Evolutionary conservation across 805 yeast species (phyloP), one percentile per base, ranked within the genome.

Genomic region (Candida silvatica): DNA sequence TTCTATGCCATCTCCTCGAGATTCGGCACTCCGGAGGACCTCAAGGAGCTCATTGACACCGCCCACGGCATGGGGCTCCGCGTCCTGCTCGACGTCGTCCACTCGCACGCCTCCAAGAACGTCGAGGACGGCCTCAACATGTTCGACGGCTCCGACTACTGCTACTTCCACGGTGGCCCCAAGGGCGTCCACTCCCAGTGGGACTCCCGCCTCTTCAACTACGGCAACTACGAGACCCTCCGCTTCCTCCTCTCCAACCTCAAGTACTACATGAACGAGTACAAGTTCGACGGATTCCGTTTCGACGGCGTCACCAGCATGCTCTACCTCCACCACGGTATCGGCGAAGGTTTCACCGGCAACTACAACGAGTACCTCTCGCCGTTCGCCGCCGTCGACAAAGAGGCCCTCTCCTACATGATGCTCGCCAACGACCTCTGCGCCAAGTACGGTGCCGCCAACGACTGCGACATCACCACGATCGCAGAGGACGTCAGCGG

Each of bases 401-500:
- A 74, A 42, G 97, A 88, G 52, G 95, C 96, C 3, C 64, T 90
- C 36, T 70, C 79, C 20, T 90, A 90, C 55, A 61, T 90, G 50
- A 87, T 88, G 82, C 59, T 92, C 41, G 97, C 96, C n/a, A 92
- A 90, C 58, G 73, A 75, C 45, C 59, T 90, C 47, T 73, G 90
- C 43, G 64, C 61, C 22, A 69, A 74, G 43, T 65, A 77, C 46
- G 67, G 70, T 4, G 45, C 57, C 24, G 27, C 42, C 6, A 40
- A 51, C 4, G 32, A 40, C 14, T 47, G 52, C 29, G 12, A 44
- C 5, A 51, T 81, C 45, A 71, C 82, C 7, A 74, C 95, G 1
- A 81, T 90, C 45, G 97, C 97, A 3, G 98, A 90, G 58, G 98
- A 90, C 56, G 98, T 90, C 31, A 80, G 92, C 33, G 98, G 98